phyloP scores from a whole-genome alignment of 163 green algal genomes.

The Coccomyxa subellipsoidea region DNA sequence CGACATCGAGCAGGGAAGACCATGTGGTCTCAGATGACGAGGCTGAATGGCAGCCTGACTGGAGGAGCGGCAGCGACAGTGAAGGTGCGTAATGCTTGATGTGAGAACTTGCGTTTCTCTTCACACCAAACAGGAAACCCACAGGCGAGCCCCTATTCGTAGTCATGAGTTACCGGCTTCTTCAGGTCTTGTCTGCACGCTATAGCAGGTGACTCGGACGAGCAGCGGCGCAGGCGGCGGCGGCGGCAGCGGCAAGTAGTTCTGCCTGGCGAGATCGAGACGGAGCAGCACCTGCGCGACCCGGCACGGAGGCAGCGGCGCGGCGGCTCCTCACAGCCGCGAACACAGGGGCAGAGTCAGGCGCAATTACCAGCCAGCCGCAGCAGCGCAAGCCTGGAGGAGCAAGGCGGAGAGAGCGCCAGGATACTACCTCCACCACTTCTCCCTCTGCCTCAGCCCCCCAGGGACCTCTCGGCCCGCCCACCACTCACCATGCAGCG shows the following conservation, averaged over 20 bases:
- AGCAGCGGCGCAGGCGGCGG: not conserved
- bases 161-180: too few species aligned
- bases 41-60: not conserved
- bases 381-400: not conserved
- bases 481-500: not conserved
- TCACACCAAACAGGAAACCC: too few species aligned
- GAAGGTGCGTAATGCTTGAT: not conserved
- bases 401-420: not conserved
- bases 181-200: too few species aligned
- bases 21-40: not conserved
- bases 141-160: too few species aligned
- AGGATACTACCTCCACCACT: not conserved
- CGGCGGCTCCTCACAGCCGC: not conserved
- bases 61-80: not conserved
- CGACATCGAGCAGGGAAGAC: not conserved
- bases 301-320: not conserved
- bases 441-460: too few species aligned
- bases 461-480: not conserved
- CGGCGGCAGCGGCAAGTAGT: not conserved
- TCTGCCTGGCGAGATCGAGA: not conserved
- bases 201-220: not conserved
- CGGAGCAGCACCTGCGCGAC: conserved; percentile 4
- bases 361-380: not conserved
- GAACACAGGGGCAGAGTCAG: too few species aligned
- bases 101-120: too few species aligned